Base-by-base conservation (phyloP, 441 rosid species). In the Euphorbia celastroides region DNA sequence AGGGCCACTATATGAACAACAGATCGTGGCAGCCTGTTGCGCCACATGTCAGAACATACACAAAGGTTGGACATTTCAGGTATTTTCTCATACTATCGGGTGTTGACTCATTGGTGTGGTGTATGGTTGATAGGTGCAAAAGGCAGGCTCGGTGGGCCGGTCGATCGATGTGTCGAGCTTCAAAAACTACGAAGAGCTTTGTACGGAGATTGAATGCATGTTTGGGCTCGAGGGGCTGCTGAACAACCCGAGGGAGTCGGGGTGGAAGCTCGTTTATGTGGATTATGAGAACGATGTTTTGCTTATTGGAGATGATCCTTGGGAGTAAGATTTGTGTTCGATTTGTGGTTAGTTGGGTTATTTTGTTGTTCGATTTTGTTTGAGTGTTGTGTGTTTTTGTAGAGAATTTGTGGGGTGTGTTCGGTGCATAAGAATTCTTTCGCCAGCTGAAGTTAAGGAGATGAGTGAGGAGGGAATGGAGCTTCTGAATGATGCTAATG, bases 401-500 rank as follows among this genome's bases (percentile, higher is more conserved):
- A 95, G 98, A 74, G 98, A 90, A 69, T 95, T 95, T 56, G 97
- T 92, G 57, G 92, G 98, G 31, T 95, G 98, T 30, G 99, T 95
- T 28, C 91, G 90, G 28, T 92, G 99, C 85, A 92, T 92, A 78
- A 86, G 99, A 80, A 95, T 95, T 64, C 78, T 95, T 61, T 95
- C 99, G 1, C 99, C 99, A 41, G 75, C 88, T 20, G 99, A 92
- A 75, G 99, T 95, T 63, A 82, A 90, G 84, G 93, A 95, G 81
- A 90, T 92, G 99, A 95, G 98, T 31, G 98, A 95, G 78, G 99
- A 92, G 69, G 97, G 99, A 55, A 90, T 88, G 96, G 83, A 86
- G 87, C 96, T 95, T 73, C 86, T 92, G 59, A 87, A 83, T 84
- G 80, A 81, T 62, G 93, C 91, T 3, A 77, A 86, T 27, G 73